Evolutionary conservation across 768 basidiomycete genomes (phyloP), one percentile per base, ranked within the genome.

Genomic region (Trametes cingulata): DNA sequence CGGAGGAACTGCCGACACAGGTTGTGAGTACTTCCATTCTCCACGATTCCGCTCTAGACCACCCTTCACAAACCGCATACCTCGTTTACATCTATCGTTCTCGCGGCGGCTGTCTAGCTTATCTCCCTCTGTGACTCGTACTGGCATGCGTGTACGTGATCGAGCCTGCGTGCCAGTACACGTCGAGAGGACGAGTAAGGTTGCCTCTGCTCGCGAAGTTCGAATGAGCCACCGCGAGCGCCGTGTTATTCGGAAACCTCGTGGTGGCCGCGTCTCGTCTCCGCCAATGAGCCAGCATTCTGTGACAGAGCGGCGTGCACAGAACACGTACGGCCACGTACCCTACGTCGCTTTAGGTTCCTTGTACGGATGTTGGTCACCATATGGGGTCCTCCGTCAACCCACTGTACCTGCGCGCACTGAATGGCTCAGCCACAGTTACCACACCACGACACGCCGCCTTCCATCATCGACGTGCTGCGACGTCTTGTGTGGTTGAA

Each of bases 211-310:
- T 14, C 33, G 37, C 12, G 43, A 25, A 27, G 36, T 33, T 20
- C 22, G 20, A 17, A 17, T 20, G 19, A 22, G 1, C 22, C 29
- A 15, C 50, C 39, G 8, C 46, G 20, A 20, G 35, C 60, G 60
- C 60, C 20, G 29, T 42, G 60, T 14, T 61, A 55, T 29, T 49
- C 20, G 60, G 60, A 20, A 36, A 3, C 60, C 53, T 40, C 42
- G 20, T 55, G 53, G 46, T 15, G n/a, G 19, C 27, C 15, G 13
- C 22, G 39, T 8, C 35, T 36, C n/a, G 24, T 25, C 19, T 40
- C 41, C 33, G 47, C 29, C 13, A 50, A n/a, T n/a, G n/a, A n/a
- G 24, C n/a, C 24, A 12, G 25, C 39, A 50, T 25, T 39, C 27
- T 33, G 8, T 13, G 24, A 39, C 46, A 25, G 22, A 25, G 39